phyloP scores from a whole-genome alignment of 768 basidiomycete genomes.

The Panaeolus cyanescens region DNA sequence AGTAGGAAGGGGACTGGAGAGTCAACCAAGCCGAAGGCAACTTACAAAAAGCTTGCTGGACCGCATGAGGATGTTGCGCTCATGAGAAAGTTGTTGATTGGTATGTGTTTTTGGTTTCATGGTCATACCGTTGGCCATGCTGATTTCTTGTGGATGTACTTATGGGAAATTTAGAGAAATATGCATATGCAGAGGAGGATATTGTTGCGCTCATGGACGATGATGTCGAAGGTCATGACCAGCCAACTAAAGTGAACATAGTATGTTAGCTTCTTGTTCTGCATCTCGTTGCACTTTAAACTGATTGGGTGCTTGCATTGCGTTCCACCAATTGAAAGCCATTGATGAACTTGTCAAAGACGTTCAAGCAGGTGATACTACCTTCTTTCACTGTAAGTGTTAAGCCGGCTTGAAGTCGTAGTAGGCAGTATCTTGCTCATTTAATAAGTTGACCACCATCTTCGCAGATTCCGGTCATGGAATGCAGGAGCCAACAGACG shows the following conservation, averaged over 20 bases:
- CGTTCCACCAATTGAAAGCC: constrained; percentile 35
- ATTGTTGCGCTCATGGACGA: constrained; percentile 47
- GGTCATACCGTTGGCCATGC: background rate
- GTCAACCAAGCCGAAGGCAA: background rate
- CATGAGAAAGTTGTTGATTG: constrained; percentile 33
- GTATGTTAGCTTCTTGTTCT: constrained; percentile 28
- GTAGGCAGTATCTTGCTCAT: constrained; percentile 13
- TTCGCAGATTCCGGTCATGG: constrained; percentile 51
- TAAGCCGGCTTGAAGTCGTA: no score
- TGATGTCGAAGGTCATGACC: constrained; percentile 21
- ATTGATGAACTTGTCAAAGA: constrained; percentile 43
- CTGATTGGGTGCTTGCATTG: no score
- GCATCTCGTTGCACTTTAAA: no score
- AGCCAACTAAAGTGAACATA: constrained; percentile 47
- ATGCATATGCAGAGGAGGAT: constrained; percentile 36
- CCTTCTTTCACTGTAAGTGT: constrained; percentile 65
- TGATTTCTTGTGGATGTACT: no score
- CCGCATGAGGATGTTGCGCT: constrained; percentile 35
- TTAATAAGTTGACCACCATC: background rate
- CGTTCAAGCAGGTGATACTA: constrained; percentile 45
- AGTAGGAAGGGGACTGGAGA: background rate
- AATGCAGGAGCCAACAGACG: constrained; percentile 38
- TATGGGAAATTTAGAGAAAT: no score
- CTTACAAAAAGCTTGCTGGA: constrained; percentile 17
- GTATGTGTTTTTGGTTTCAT: constrained; percentile 20